Base-by-base conservation (phyloP, 1,139 yeast genomes). In the Candida neerlandica region DNA sequence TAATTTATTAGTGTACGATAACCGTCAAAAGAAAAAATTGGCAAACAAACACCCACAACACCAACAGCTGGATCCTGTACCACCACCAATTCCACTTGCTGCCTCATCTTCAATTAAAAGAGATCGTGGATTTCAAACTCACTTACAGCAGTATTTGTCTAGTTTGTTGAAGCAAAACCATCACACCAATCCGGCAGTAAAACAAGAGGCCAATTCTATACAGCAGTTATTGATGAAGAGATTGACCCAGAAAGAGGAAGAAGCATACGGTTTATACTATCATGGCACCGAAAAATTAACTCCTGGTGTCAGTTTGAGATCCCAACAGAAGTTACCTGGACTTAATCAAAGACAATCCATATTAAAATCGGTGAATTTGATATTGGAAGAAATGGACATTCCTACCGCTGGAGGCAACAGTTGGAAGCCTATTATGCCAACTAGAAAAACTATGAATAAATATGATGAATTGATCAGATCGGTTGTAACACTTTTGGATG, bases 341-440 rank as follows among this genome's bases (percentile, higher is more conserved):
- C 65, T 75, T 46, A 80, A 76, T 52, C 81, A 76, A 54, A 70
- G 77, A 50, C 81, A 75, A 55, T 73, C 94, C 0, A 82, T 89
- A 5, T 91, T 92, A 60, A 81, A 86, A 45, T 89, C 90, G 55
- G 89, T 92, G 7, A 76, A 79, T 49, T 78, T 82, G n/a, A 77
- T 85, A 4, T 69, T 94, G 53, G 88, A 85, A 51, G 99, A 94
- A 62, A 70, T 94, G 55, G 94, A 86, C 14, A 71, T 94, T 21
- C 77, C 86, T 1, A 85, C 96, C 1, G 79, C 75, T 4, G 80
- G 80, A 15, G 80, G 80, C 10, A 75, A 77, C 11, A 64, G 71
- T 19, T 75, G 77, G 59, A 84, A 88, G 55, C 98, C 99, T 0
- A 84, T 85, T 0, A 86, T 95, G 88, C 96, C 96, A 2, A 89